Base-by-base conservation (phyloP, 768 basidiomycete species). In the Lentinula guzmanii region DNA sequence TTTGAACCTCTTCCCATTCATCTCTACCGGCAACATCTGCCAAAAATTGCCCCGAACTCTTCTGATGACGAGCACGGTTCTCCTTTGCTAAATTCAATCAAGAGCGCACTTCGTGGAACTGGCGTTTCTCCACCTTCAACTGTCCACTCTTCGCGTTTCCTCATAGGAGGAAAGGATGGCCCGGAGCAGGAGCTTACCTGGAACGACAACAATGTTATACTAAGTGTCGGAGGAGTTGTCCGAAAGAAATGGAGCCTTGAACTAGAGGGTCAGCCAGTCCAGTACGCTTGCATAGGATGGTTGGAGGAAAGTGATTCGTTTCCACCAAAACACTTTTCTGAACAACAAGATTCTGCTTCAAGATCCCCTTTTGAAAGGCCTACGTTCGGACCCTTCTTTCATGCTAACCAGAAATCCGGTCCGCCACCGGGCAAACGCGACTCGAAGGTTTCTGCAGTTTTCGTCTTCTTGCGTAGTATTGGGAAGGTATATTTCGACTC, bases 221-320 rank as follows among this genome's bases (percentile, higher is more conserved):
- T 90, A 65, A 86, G 82, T 62, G 76, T 77, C 16, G 91, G 89
- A 0, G 88, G 89, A 0, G 76, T 89, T 15, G 83, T 92, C 58
- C 76, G 76, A 60, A 86, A 86, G 67, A 84, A 85, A 67, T 93
- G 91, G 92, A 82, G 79, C 58, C 90, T 93, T 68, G 70, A 76
- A n/a, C 77, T 83, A 45, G 90, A 91, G 67, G 81, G 78, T 5
- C 87, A 93, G 67, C 78, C 81, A 1, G 83, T 94, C 37, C 91
- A 91, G 66, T 90, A 82, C 75, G 91, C 89, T 5, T 92, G 91
- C 68, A 76, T 89, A n/a, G 92, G 87, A 3, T 82, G 81, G 70
- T 78, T 93, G 41, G 84, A 87, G 70, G 56, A 56, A 69, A 71
- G 52, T 68, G 68, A 7, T 67, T 71, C 6, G 66, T 70, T 2